A percentile compares a stretch with the other conserved stretches of the same genome.
These are phyloP conservation scores for Colletotrichum australisinense DNA, from an alignment of 2,329 filamentous ascomycete genomes.

Conservation along the genomic window DNA sequence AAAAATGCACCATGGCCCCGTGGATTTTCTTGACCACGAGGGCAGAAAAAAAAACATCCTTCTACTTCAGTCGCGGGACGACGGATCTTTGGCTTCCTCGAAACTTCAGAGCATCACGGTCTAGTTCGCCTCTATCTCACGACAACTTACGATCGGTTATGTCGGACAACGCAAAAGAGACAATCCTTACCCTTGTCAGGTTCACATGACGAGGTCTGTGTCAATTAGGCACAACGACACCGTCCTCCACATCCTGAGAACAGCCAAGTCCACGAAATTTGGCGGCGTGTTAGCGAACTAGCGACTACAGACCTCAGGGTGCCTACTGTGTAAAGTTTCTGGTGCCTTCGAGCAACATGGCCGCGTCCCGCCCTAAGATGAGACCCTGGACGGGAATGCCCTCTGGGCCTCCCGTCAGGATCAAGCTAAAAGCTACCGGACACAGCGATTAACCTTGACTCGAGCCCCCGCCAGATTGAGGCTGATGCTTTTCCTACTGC, in stretches of 20 bases:
- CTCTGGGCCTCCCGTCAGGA: slow-evolving; percentile 10
- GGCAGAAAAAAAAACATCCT: not conserved
- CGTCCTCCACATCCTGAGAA: not conserved
- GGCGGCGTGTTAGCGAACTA: not conserved
- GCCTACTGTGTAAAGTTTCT: slow-evolving; percentile 5
- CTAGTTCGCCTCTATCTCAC: not conserved
- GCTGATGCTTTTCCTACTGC: slow-evolving; percentile 7
- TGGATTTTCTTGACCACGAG: not conserved
- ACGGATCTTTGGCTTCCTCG: not conserved
- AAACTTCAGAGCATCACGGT: not conserved
- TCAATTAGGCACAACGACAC: not conserved
- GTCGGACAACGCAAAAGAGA: not conserved
- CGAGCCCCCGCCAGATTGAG: slow-evolving; percentile 15
- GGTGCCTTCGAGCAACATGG: slow-evolving; percentile 21
- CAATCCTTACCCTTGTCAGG: not conserved
- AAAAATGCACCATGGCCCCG: not conserved
- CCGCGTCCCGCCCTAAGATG: not conserved
- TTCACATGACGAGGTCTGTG: not conserved
- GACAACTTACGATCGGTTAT: not conserved
- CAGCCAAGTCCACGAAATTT: not conserved
- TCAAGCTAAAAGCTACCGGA: not conserved
- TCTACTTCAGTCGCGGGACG: not conserved
- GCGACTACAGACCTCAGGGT: not conserved
- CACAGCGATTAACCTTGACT: not conserved
- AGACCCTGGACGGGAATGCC: slow-evolving; percentile 17